Percentiles rank a stretch among this genome's conserved stretches.
phyloP scores from a whole-genome alignment of 305 asterid species.

The Withania somnifera region DNA sequence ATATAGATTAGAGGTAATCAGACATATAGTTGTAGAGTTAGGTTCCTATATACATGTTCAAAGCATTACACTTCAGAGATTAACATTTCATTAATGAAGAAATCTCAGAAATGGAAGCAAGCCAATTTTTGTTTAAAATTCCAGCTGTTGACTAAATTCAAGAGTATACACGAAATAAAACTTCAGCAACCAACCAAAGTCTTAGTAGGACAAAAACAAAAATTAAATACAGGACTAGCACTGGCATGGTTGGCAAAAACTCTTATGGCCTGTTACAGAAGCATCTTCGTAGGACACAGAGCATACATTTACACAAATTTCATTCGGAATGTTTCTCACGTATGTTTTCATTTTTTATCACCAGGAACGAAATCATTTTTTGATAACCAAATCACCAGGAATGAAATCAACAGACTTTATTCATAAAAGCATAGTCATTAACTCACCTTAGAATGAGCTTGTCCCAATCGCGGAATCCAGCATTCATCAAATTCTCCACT shows the following conservation, averaged over 20 bases:
- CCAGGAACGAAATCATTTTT: neutral
- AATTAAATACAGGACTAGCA: neutral
- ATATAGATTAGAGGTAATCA: neutral
- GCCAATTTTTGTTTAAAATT: neutral
- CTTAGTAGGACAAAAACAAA: neutral
- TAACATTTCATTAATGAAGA: neutral
- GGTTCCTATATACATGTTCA: neutral
- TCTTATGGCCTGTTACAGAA: neutral
- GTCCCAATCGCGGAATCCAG: conserved; percentile 57
- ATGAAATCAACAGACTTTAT: neutral
- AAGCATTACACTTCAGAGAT: neutral
- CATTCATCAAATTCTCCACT: conserved; percentile 37
- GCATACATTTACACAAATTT: neutral
- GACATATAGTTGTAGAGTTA: neutral
- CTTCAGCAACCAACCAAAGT: neutral
- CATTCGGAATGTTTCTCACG: neutral
- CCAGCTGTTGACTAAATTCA: neutral
- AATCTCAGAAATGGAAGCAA: neutral
- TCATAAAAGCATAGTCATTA: neutral
- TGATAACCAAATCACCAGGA: neutral
- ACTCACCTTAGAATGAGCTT: conserved; percentile 59
- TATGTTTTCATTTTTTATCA: neutral
- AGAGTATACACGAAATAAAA: neutral
- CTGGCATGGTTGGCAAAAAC: neutral
- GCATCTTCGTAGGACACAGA: neutral